Base-by-base conservation (phyloP, 345 rosid genomes). In the Salix exigua region DNA sequence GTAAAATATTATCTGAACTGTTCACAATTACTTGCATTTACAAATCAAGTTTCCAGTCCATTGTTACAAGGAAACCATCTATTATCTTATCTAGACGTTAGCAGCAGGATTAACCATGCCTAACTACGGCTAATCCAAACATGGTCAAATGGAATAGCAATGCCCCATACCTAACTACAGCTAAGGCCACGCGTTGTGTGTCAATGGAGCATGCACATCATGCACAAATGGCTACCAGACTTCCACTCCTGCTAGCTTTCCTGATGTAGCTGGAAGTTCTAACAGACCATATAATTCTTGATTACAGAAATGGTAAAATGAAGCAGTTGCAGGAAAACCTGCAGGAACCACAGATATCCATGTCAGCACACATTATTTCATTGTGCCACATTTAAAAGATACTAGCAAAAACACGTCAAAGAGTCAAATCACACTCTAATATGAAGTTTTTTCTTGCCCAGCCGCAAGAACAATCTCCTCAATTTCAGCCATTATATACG, bases 1-100 rank as follows among this genome's bases (percentile, higher is more conserved):
- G 42, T 58, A 58, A 23, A n/a, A 23, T 21, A 60, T 60, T 26
- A 7, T 37, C 2, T 18, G 61, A 35, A 60, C 12, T 35, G 51
- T 46, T 46, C 51, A 14, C 51, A 30, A 58, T 37, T 55, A n/a
- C 75, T 55, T n/a, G 37, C 75, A 72, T 72, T 65, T 72, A 72
- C 51, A 72, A 58, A 33, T 33, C n/a, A 25, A 71, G 64, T 71
- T 71, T 71, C 74, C 74, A 71, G 66, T 63, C 33, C 73, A 71
- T 7, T 61, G 58, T 38, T 23, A 62, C 76, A 73, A 73, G 68
- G 23, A 44, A 61, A 53, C 63, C 17, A 50, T 31, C 62, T 26
- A 23, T 33, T 46, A 28, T 48, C 31, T 33, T 46, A 28, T n/a
- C 44, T n/a, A 46, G 25, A 50, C 33, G 68, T 69, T 68, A 76